Percentiles rank a stretch among this genome's conserved stretches.
Conservation (phyloP, 352 stramenopile genomes). For the Globisporangium rhizosaccharum region DNA sequence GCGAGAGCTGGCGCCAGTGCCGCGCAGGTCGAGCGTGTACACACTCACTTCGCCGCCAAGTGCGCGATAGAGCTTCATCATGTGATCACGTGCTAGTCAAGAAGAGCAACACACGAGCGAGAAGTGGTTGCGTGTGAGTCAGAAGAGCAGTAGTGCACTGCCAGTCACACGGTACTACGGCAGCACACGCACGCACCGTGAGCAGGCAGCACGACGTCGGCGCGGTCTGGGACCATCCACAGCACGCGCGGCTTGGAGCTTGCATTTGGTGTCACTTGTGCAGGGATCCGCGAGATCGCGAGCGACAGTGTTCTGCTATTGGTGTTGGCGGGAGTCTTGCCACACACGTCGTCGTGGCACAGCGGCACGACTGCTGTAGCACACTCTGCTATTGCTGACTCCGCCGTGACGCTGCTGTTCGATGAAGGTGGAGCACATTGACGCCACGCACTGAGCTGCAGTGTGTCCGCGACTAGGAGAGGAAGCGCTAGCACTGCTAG, state of each 20-base stretch:
- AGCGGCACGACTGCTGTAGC: constrained; percentile 31
- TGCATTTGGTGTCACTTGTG: neutral
- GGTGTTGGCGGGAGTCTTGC: constrained; percentile 12
- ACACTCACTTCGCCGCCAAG: constrained; percentile 31
- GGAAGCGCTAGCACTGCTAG: neutral
- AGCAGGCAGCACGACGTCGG: constrained; percentile 8
- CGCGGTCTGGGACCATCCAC: constrained; percentile 39
- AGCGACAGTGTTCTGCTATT: constrained; percentile 41
- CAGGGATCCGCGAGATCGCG: constrained; percentile 43
- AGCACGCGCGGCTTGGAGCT: constrained; percentile 6
- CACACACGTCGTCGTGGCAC: constrained; percentile 41
- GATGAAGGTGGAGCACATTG: neutral
- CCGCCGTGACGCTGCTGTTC: neutral
- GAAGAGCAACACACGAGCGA: neutral
- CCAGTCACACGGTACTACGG: too few relatives aligned
- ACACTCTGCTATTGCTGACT: constrained; percentile 19
- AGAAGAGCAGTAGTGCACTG: neutral
- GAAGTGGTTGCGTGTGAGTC: neutral
- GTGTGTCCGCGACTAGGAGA: constrained; percentile 1
- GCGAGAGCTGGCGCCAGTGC: constrained; percentile 20
- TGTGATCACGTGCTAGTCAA: constrained; percentile 22
- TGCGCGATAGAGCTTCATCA: constrained; percentile 36
- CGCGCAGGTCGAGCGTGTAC: constrained; percentile 56
- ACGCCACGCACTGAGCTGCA: constrained; percentile 5
- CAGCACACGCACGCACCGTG: constrained; percentile 1